A percentile compares a stretch with the other conserved stretches of the same genome.
Conservation (phyloP, 2,329 filamentous ascomycete species). For the Claviceps purpurea region DNA sequence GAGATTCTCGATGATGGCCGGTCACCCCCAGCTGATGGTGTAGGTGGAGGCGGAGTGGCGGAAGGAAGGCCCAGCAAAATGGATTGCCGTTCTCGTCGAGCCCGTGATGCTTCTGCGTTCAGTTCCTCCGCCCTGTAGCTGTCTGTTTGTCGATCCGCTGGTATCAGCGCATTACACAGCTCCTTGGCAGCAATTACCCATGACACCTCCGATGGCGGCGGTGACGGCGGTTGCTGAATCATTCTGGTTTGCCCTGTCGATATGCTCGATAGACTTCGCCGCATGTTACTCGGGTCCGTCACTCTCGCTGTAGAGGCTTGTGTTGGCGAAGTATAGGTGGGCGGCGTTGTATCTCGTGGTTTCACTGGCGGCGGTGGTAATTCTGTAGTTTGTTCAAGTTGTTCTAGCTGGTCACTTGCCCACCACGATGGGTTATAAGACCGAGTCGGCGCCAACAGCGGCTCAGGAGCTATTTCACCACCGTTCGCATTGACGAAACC, state of each 20-base stretch:
- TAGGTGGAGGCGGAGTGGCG: background rate
- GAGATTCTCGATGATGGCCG: constrained; percentile 51
- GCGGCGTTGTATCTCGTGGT: constrained; percentile 39
- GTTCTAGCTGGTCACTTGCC: constrained; percentile 50
- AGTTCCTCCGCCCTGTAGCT: constrained; percentile 73
- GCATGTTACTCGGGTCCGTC: constrained; percentile 51
- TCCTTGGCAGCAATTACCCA: constrained; percentile 80
- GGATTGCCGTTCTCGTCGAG: constrained; percentile 51
- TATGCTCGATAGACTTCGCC: constrained; percentile 47
- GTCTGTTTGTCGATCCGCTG: constrained; percentile 56
- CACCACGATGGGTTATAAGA: constrained; percentile 61
- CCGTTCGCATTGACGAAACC: constrained; percentile 24
- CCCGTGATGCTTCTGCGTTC: constrained; percentile 50
- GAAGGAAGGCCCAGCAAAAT: constrained; percentile 21
- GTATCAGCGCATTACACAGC: constrained; percentile 70
- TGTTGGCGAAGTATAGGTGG: constrained; percentile 77
- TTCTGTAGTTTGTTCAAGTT: constrained; percentile 48
- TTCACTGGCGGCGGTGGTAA: constrained; percentile 37
- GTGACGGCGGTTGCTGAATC: constrained; percentile 35
- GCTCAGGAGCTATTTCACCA: constrained; percentile 10
- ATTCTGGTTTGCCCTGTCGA: constrained; percentile 12
- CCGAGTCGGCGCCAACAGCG: constrained; percentile 18
- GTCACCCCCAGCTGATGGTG: constrained; percentile 15
- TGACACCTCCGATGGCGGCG: constrained; percentile 66
- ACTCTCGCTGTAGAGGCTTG: constrained; percentile 77